Evolutionary conservation across 192 early-diverging fungal species (phyloP), one percentile per base, ranked within the genome.

Genomic region (Linnemannia elongata): DNA sequence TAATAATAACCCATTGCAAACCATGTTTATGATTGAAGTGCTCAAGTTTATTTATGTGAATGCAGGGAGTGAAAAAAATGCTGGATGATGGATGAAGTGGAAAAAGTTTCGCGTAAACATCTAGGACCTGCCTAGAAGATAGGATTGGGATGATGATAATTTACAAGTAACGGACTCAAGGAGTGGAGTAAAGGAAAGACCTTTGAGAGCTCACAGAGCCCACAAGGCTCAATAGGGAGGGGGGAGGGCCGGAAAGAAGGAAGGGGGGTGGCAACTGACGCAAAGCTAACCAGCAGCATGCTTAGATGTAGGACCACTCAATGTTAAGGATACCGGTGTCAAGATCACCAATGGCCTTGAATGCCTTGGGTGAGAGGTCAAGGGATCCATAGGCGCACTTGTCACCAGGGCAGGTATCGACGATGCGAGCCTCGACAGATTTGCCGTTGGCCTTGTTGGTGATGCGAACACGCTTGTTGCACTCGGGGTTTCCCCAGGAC

Each of bases 351-450:
- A 90, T 63, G n/a, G 77, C 1, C 60, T 82, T 81, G 76, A 90
- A 90, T 42, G 88, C 77, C 54, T 81, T 60, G 38, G 83, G 82
- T 17, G 87, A 88, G 24, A 89, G 72, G 71, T 90, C 88, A 13
- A 89, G 66, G 24, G 88, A 85, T 27, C 82, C 71, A 17, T 55
- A 69, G 49, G 54, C 72, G 45, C 90, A 90, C n/a, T 87, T 78
- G 57, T 84, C 73, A 27, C 82, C 82, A 12, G 90, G 90, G 81
- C 89, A 91, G 24, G 78, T 85, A 77, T 91, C 90, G 15, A 85
- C 88, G 22, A 91, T 84, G 5, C 79, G 88, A 60, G 80, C 84
- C n/a, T 49, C n/a, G 45, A 82, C 88, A 42, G 78, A 66, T 70
- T 84, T 88, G 76, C 71, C 76, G 68, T 84, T 78, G 18, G 70